phyloP scores from a whole-genome alignment of 176 grass and related monocot genomes.

The Panicum miliaceum region DNA sequence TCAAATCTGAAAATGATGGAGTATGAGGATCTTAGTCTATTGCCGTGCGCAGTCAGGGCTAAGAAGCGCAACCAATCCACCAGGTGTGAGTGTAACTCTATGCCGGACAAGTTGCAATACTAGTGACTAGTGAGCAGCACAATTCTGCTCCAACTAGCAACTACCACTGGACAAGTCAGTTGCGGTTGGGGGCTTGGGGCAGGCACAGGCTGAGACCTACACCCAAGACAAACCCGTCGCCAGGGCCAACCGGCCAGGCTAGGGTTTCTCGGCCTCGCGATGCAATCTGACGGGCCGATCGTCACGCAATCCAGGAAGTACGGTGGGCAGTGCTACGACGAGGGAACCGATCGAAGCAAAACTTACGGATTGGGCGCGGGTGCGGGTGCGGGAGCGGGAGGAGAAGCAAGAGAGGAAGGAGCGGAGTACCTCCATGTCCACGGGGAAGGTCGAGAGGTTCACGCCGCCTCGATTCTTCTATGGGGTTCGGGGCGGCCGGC shows the following conservation, averaged over 20 bases:
- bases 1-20: slow-evolving; percentile 10
- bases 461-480: not conserved
- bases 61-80: not conserved
- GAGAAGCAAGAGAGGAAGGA: slow-evolving; percentile 56
- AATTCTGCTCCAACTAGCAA: not conserved
- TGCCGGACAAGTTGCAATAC: not conserved
- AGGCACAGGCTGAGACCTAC: not conserved
- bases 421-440: slow-evolving; percentile 61
- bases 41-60: not conserved
- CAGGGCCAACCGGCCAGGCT: not conserved
- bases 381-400: slow-evolving; percentile 22
- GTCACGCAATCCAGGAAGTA: not conserved
- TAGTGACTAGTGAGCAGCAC: not conserved
- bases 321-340: not conserved
- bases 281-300: not conserved
- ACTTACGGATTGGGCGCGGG: slow-evolving; percentile 30
- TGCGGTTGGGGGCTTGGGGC: not conserved
- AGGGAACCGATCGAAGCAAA: not conserved
- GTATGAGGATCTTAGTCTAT: not conserved
- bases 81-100: not conserved
- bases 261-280: not conserved
- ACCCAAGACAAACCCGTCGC: not conserved
- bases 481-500: not conserved
- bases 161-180: not conserved
- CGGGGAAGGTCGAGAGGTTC: not conserved